Conservation (phyloP, 2,329 filamentous ascomycete species). For the Ophiostoma himal-ulmi region DNA sequence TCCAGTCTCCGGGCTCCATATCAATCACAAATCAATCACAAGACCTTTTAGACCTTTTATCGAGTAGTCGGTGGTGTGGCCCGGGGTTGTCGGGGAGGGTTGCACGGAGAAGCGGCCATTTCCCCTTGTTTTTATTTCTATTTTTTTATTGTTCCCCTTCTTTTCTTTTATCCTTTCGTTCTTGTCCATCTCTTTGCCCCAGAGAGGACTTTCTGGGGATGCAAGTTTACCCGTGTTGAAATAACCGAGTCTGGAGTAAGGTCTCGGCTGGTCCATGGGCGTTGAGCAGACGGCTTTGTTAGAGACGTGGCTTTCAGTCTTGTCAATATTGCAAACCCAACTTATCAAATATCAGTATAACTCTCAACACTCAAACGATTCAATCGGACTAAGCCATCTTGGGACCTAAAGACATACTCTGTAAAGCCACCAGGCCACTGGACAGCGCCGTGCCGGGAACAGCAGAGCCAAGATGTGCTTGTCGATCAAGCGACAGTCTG, state of each 20-base stretch:
- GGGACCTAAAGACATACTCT: not conserved
- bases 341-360: not conserved
- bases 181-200: not conserved
- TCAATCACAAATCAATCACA: conserved; percentile 8
- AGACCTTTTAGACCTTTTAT: not conserved
- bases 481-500: not conserved
- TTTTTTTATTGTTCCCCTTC: not conserved
- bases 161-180: not conserved
- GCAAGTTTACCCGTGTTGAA: not conserved
- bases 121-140: not conserved
- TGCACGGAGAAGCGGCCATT: not conserved
- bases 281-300: not conserved
- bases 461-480: not conserved
- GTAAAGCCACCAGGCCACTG: not conserved
- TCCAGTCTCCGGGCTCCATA: conserved; percentile 11
- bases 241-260: not conserved
- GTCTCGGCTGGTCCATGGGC: not conserved
- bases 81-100: not conserved
- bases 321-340: not conserved
- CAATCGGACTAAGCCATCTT: not conserved
- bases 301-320: not conserved
- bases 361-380: not conserved
- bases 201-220: not conserved
- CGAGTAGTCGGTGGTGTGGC: not conserved
- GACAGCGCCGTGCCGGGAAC: too few relatives aligned